Evolutionary conservation across 352 stramenopile genomes (phyloP).

Genomic region (Phytophthora sp.): DNA sequence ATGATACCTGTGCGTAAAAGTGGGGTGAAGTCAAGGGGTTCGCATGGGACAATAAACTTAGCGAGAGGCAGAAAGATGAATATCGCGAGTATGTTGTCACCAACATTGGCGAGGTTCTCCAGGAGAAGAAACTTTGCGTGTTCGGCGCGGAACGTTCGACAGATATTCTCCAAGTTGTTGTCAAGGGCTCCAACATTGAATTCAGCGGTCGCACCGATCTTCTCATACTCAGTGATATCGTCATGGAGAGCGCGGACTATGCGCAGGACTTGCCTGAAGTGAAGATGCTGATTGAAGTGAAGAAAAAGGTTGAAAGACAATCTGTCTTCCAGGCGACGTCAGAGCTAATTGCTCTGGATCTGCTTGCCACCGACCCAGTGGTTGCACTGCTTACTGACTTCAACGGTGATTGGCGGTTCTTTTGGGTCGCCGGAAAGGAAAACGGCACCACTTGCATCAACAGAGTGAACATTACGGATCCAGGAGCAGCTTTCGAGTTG

Average conservation of each 20-base stretch:
- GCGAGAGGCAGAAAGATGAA: conserved; percentile 31
- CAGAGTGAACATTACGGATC: conserved; percentile 24
- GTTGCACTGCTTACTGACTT: conserved; percentile 57
- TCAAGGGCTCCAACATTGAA: conserved; percentile 42
- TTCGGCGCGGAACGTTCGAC: conserved; percentile 31
- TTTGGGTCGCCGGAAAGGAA: conserved; percentile 43
- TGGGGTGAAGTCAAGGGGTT: conserved; percentile 13
- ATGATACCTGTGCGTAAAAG: conserved; percentile 10
- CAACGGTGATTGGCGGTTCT: conserved; percentile 42
- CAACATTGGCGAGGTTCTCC: conserved; percentile 43
- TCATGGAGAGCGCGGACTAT: conserved; percentile 8
- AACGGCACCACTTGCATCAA: conserved; percentile 25
- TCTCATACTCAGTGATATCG: conserved; percentile 44
- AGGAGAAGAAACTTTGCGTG: conserved; percentile 45
- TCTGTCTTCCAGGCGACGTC: conserved; percentile 43
- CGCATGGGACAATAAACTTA: conserved; percentile 29
- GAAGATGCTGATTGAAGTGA: conserved; percentile 61
- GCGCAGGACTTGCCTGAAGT: conserved; percentile 35
- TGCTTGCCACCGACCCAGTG: conserved; percentile 40
- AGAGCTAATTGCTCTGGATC: conserved; percentile 51
- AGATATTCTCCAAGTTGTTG: conserved; percentile 35
- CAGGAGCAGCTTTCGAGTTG: conserved; percentile 34
- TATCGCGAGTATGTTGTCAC: conserved; percentile 42
- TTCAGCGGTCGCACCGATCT: conserved; percentile 49
- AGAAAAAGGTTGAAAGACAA: conserved; percentile 29